Percentiles rank a stretch among this genome's conserved stretches.
phyloP scores from a whole-genome alignment of 176 grass and related monocot genomes.

The Oryza nivara region DNA sequence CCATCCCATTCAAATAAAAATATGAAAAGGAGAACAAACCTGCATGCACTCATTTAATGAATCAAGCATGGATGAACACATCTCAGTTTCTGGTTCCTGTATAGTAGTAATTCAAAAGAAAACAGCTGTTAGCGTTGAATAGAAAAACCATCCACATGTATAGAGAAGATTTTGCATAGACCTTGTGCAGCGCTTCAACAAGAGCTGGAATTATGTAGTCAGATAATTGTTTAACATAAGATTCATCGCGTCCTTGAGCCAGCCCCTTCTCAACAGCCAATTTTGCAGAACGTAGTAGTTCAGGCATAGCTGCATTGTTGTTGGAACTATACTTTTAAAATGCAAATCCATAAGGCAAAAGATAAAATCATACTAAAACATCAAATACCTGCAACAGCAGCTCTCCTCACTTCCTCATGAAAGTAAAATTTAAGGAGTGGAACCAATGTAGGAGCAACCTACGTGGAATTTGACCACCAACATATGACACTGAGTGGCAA shows the following conservation, averaged over 20 bases:
- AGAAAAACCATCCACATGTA: background rate
- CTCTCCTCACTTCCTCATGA: conserved; percentile 98
- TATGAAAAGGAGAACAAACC: conserved; percentile 43
- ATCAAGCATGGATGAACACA: conserved; percentile 91
- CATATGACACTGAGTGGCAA: background rate
- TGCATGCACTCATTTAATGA: conserved; percentile 95
- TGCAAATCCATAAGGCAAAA: background rate
- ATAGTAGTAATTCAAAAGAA: conserved; percentile 33
- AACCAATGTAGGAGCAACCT: conserved; percentile 96
- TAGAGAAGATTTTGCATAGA: conserved; percentile 35
- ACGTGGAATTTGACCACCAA: conserved; percentile 37
- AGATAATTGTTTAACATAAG: conserved; percentile 92
- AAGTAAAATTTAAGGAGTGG: conserved; percentile 99
- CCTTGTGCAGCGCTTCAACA: conserved; percentile 98
- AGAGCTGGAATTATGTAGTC: conserved; percentile 98
- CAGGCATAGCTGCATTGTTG: conserved; percentile 82
- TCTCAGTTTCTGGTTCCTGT: conserved; percentile 98
- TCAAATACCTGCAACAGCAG: conserved; percentile 90
- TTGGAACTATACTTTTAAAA: conserved; percentile 33
- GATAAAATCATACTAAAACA: conserved; percentile 16
- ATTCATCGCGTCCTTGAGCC: conserved; percentile 85
- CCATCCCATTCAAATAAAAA: background rate
- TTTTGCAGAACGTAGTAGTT: conserved; percentile 88
- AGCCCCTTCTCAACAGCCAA: conserved; percentile 92
- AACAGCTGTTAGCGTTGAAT: conserved; percentile 19